Conservation (phyloP, 495 filamentous ascomycete genomes). For the Hamigera avellanea region DNA sequence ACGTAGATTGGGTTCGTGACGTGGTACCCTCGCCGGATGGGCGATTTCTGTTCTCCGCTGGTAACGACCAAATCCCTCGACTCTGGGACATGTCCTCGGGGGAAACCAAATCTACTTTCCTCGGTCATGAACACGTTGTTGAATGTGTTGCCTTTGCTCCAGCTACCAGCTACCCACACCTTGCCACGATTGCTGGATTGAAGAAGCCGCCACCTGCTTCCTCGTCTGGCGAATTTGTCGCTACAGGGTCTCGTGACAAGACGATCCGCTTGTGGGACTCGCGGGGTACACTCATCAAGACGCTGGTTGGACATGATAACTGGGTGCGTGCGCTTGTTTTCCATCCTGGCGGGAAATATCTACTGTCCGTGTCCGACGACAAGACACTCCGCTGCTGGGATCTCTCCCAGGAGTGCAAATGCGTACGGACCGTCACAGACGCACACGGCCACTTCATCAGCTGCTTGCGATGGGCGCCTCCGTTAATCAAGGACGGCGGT, state of each 20-base stretch:
- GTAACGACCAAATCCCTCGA: slow-evolving; percentile 69
- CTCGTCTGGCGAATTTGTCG: slow-evolving; percentile 77
- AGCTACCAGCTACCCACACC: slow-evolving; percentile 59
- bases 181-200: slow-evolving; percentile 70
- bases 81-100: slow-evolving; percentile 73
- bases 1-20: slow-evolving; percentile 84
- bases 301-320: slow-evolving; percentile 85
- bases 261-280: slow-evolving; percentile 85
- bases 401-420: slow-evolving; percentile 77
- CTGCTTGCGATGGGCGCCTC: slow-evolving; percentile 86
- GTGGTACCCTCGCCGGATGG: slow-evolving; percentile 77
- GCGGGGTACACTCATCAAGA: slow-evolving; percentile 77
- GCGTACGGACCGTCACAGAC: slow-evolving; percentile 71
- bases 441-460: slow-evolving; percentile 81
- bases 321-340: slow-evolving; percentile 86
- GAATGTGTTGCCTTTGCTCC: slow-evolving; percentile 89
- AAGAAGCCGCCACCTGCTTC: slow-evolving; percentile 67
- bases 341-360: slow-evolving; percentile 89
- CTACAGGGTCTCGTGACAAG: slow-evolving; percentile 85
- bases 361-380: slow-evolving; percentile 78
- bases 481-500: slow-evolving; percentile 50
- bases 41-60: slow-evolving; percentile 66
- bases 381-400: slow-evolving; percentile 95
- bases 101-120: slow-evolving; percentile 67
- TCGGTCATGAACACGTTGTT: slow-evolving; percentile 83